Percentiles rank a stretch among this genome's conserved stretches.
These are phyloP conservation scores for Trichothecium roseum DNA, from an alignment of 2,329 filamentous ascomycete species.

Conservation along the genomic window DNA sequence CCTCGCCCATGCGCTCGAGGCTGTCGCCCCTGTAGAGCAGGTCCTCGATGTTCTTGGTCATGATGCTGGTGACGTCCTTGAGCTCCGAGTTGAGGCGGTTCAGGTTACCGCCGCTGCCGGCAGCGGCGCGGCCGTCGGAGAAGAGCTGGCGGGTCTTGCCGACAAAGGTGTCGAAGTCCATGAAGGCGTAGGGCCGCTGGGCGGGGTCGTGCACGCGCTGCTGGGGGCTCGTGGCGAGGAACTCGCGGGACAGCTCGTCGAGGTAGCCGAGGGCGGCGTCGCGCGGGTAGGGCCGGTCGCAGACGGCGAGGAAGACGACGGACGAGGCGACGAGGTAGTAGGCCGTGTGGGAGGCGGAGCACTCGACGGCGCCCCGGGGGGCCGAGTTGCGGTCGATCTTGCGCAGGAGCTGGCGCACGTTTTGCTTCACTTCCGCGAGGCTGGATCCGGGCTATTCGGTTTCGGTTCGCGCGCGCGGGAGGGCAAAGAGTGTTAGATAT, in stretches of 20 bases:
- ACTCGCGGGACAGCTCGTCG: constrained; percentile 81
- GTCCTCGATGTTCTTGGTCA: constrained; percentile 99
- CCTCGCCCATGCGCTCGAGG: constrained; percentile 93
- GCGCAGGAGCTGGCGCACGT: constrained; percentile 83
- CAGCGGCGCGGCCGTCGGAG: constrained; percentile 79
- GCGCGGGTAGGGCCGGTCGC: constrained; percentile 86
- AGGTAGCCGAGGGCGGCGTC: constrained; percentile 99
- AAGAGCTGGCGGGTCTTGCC: constrained; percentile 87
- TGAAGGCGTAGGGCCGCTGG: constrained; percentile 88
- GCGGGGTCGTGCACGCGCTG: constrained; percentile 62
- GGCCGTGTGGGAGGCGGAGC: constrained; percentile 62
- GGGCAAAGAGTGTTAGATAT: constrained; percentile 2
- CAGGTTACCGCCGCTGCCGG: constrained; percentile 72
- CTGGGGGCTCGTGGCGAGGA: constrained; percentile 71
- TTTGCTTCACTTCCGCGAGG: constrained; percentile 77
- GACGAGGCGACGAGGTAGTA: constrained; percentile 82
- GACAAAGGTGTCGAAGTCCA: constrained; percentile 98
- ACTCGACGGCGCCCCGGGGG: constrained; percentile 85
- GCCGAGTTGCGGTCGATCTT: constrained; percentile 83
- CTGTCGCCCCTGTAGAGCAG: constrained; percentile 89
- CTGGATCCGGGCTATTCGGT: constrained; percentile 57
- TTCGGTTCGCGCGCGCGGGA: too few relatives aligned
- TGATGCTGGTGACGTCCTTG: constrained; percentile 95
- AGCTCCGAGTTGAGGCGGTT: constrained; percentile 95
- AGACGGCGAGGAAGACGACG: constrained; percentile 87